Evolutionary conservation across 1,284 basidiomycete species (phyloP).

Genomic region (Pulveroboletus sp.): DNA sequence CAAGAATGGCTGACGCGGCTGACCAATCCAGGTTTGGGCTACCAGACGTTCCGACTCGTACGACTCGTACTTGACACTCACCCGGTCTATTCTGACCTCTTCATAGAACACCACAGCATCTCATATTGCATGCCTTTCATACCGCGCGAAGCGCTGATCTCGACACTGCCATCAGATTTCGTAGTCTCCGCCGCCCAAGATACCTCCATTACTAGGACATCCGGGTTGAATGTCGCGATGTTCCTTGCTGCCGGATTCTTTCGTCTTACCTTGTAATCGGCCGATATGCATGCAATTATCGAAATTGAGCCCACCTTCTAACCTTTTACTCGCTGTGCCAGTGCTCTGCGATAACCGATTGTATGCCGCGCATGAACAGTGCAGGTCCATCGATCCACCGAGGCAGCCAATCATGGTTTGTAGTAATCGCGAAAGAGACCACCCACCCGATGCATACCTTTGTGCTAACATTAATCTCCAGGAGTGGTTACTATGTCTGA

Average conservation of each 20-base stretch:
- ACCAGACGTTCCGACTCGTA: slow-evolving; percentile 16
- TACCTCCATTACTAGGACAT: not conserved
- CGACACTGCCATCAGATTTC: slow-evolving; percentile 10
- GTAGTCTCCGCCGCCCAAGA: not conserved
- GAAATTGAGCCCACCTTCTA: no score
- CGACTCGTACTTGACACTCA: no score
- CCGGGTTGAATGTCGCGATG: not conserved
- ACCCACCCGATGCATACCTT: not conserved
- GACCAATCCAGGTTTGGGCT: slow-evolving; percentile 4
- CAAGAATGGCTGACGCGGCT: slow-evolving; percentile 1
- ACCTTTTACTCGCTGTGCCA: not conserved
- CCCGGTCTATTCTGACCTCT: not conserved
- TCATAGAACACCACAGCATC: slow-evolving; percentile 22
- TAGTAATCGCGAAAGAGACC: not conserved
- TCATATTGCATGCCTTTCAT: not conserved
- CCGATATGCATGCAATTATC: not conserved
- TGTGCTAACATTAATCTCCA: slow-evolving; percentile 18
- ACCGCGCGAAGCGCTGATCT: slow-evolving; percentile 9
- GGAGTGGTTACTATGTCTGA: not conserved
- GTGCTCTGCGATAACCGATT: not conserved
- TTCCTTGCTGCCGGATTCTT: not conserved
- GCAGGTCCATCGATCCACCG: not conserved
- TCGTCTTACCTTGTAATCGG: not conserved
- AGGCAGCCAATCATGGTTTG: not conserved
- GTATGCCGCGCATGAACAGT: not conserved